Evolutionary conservation across 768 basidiomycete species (phyloP).

Genomic region (Termitomyces titanicus): DNA sequence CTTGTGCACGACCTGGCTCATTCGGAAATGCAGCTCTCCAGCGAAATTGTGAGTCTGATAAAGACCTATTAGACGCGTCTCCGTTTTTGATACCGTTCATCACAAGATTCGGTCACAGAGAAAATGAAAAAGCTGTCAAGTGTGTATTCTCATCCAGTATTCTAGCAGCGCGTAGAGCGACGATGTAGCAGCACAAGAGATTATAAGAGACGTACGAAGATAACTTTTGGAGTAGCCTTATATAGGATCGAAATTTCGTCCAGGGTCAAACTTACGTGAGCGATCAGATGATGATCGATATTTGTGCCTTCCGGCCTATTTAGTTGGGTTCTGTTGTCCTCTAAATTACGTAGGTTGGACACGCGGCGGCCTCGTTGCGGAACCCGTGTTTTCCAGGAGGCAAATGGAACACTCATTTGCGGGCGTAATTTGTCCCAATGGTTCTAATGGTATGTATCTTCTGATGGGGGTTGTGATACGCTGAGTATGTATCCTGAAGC

Average conservation of each 20-base stretch:
- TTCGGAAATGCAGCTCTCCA: slow-evolving; percentile 1
- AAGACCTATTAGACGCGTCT: slow-evolving; percentile 1
- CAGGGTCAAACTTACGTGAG: slow-evolving; percentile 2
- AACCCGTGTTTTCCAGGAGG: background rate
- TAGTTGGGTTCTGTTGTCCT: background rate
- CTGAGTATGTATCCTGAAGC: background rate
- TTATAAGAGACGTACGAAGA: background rate
- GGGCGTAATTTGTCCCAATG: background rate
- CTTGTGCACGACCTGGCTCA: background rate
- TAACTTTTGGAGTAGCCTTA: background rate
- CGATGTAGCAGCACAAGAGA: background rate
- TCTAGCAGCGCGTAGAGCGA: background rate
- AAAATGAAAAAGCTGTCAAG: background rate
- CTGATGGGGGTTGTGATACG: background rate
- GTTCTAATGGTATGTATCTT: background rate
- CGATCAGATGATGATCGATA: slow-evolving; percentile 8
- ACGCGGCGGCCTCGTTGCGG: background rate
- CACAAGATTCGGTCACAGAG: background rate
- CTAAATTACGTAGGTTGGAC: background rate
- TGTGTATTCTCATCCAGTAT: background rate
- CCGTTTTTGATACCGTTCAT: background rate
- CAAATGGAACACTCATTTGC: background rate
- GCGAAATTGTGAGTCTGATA: slow-evolving; percentile 5
- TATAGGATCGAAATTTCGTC: slow-evolving; percentile 1
- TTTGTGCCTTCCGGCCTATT: background rate